These are phyloP conservation scores for Colletotrichum cordylinicola DNA, from an alignment of 2,329 filamentous ascomycete genomes.

Conservation along the genomic window DNA sequence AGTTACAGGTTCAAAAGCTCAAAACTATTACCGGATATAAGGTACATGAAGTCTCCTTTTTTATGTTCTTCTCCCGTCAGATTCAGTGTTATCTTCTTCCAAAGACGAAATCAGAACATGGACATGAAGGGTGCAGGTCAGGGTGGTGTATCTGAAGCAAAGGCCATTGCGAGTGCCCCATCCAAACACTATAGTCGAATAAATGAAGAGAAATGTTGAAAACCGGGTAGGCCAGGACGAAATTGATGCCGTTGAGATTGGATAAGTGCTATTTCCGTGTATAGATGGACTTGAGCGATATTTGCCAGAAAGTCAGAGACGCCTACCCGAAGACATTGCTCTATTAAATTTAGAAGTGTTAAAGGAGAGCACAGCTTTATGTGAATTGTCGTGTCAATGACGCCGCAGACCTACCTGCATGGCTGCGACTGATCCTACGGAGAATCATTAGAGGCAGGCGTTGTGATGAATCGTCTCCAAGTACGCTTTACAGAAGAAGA, in stretches of 20 bases:
- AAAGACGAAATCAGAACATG: no score
- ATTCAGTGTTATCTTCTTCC: no score
- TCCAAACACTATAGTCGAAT: neutral
- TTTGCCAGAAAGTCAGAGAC: neutral
- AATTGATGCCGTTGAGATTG: rapidly evolving
- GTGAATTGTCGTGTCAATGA: neutral
- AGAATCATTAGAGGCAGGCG: neutral
- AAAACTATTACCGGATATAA: neutral
- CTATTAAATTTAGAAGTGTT: neutral
- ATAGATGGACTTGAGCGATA: neutral
- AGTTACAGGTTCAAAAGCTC: neutral
- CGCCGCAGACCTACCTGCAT: rapidly evolving
- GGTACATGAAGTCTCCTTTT: neutral
- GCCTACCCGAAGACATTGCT: no score
- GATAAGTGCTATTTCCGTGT: neutral
- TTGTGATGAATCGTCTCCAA: rapidly evolving
- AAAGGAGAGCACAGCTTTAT: rapidly evolving
- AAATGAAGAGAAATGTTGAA: neutral
- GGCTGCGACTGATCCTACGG: neutral
- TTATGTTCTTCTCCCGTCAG: no score
- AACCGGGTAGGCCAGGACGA: neutral
- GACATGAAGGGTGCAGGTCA: neutral
- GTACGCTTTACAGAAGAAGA: neutral
- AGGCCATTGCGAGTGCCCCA: neutral
- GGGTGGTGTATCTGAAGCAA: neutral